phyloP scores from a whole-genome alignment of 2,329 filamentous ascomycete genomes.

The Aspergillus ochraceus region DNA sequence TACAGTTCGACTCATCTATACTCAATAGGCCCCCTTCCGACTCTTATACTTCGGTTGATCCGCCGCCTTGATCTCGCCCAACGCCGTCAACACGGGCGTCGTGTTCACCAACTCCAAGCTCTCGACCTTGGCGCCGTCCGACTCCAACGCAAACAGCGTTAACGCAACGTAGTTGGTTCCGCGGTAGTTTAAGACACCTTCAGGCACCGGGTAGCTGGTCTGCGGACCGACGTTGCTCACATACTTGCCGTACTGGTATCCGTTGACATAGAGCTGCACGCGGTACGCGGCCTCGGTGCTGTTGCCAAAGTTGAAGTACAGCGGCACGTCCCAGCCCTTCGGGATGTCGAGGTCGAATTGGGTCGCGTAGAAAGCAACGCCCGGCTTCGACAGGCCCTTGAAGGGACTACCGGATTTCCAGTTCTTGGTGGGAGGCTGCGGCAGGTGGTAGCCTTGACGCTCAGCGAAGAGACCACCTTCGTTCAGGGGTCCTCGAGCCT shows the following conservation, averaged over 20 bases:
- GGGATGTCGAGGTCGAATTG: slow-evolving; percentile 54
- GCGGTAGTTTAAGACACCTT: slow-evolving; percentile 70
- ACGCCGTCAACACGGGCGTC: slow-evolving; percentile 53
- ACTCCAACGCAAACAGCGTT: slow-evolving; percentile 66
- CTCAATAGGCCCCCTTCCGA: slow-evolving; percentile 55
- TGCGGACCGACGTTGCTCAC: slow-evolving; percentile 75
- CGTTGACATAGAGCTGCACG: slow-evolving; percentile 70
- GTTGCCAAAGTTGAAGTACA: slow-evolving; percentile 53
- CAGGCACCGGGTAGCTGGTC: slow-evolving; percentile 68
- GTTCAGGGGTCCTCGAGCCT: slow-evolving; percentile 56
- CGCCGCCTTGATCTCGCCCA: slow-evolving; percentile 48
- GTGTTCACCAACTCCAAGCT: slow-evolving; percentile 53
- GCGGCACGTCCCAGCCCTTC: slow-evolving; percentile 55
- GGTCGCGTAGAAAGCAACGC: slow-evolving; percentile 55
- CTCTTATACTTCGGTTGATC: slow-evolving; percentile 48
- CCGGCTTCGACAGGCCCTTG: slow-evolving; percentile 46
- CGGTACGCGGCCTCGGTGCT: slow-evolving; percentile 56
- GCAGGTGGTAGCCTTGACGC: slow-evolving; percentile 57
- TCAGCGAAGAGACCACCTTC: slow-evolving; percentile 59
- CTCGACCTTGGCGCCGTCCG: slow-evolving; percentile 57
- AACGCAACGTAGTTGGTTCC: slow-evolving; percentile 70
- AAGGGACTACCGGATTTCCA: slow-evolving; percentile 39
- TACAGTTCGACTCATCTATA: not conserved
- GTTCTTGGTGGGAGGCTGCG: slow-evolving; percentile 40
- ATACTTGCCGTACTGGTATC: slow-evolving; percentile 71